Percentiles rank a stretch among this genome's conserved stretches.
Conservation (phyloP, 2,329 filamentous ascomycete species). For the Clarireedia paspali region DNA sequence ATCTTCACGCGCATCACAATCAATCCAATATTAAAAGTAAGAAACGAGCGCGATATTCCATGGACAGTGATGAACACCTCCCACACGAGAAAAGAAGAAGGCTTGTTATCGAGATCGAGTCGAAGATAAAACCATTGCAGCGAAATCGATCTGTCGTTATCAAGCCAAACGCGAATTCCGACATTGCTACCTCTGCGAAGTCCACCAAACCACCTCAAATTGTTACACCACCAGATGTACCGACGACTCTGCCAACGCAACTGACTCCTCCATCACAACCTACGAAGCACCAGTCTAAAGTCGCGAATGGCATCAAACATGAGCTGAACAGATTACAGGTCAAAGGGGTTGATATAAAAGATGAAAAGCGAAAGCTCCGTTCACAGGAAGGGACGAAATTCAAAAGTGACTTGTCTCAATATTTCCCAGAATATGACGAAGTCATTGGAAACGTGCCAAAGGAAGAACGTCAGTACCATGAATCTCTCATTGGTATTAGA, state of each 20-base stretch:
- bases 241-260: slow-evolving; percentile 13
- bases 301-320: slow-evolving; percentile 53
- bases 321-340: slow-evolving; percentile 49
- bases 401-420: slow-evolving; percentile 85
- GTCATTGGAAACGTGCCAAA: slow-evolving; percentile 76
- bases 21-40: slow-evolving; percentile 32
- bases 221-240: slow-evolving; percentile 11
- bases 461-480: slow-evolving; percentile 57
- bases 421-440: slow-evolving; percentile 92
- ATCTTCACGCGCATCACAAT: not conserved
- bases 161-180: slow-evolving; percentile 20
- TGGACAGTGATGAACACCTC: slow-evolving; percentile 37
- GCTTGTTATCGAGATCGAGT: slow-evolving; percentile 46
- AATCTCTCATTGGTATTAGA: slow-evolving; percentile 15
- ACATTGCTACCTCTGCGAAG: slow-evolving; percentile 16
- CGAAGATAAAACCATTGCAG: slow-evolving; percentile 22
- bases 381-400: slow-evolving; percentile 79
- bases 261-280: slow-evolving; percentile 14
- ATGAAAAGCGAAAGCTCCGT: slow-evolving; percentile 70
- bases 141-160: slow-evolving; percentile 18
- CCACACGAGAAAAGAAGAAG: slow-evolving; percentile 42
- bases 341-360: slow-evolving; percentile 34
- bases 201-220: slow-evolving; percentile 11
- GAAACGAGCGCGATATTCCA: slow-evolving; percentile 42
- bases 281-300: slow-evolving; percentile 49